Evolutionary conservation across 2,329 filamentous ascomycete species (phyloP).

Genomic region (Clarireedia homoeocarpa): DNA sequence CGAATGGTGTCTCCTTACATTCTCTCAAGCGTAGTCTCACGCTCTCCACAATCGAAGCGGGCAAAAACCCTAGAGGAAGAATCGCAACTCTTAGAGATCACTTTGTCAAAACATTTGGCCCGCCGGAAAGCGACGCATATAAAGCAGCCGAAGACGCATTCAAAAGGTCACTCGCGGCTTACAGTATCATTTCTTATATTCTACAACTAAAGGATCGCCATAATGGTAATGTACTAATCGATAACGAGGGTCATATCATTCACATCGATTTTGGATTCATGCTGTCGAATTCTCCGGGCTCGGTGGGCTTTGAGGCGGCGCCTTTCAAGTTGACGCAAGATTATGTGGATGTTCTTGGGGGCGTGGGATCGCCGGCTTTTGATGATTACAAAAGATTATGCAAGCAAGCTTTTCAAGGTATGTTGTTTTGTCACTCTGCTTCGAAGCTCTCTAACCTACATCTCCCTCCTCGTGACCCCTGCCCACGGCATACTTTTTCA

Average conservation of each 20-base stretch:
- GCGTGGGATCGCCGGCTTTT: slow-evolving; percentile 60
- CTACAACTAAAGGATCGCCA: slow-evolving; percentile 80
- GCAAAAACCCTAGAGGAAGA: slow-evolving; percentile 63
- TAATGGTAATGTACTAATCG: slow-evolving; percentile 80
- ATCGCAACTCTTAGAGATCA: slow-evolving; percentile 78
- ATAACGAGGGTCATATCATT: slow-evolving; percentile 78
- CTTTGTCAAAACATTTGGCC: slow-evolving; percentile 72
- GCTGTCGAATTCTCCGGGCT: slow-evolving; percentile 78
- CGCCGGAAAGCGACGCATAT: slow-evolving; percentile 60
- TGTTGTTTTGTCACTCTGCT: slow-evolving; percentile 18
- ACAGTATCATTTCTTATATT: slow-evolving; percentile 78
- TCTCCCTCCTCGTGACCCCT: no score
- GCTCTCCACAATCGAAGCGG: slow-evolving; percentile 63
- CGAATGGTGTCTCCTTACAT: slow-evolving; percentile 80
- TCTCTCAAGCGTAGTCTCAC: slow-evolving; percentile 78
- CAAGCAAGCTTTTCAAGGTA: slow-evolving; percentile 77
- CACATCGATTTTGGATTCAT: slow-evolving; percentile 90
- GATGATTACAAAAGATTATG: slow-evolving; percentile 70
- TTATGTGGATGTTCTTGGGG: slow-evolving; percentile 77
- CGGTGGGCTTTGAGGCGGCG: slow-evolving; percentile 77
- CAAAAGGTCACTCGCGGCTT: slow-evolving; percentile 73
- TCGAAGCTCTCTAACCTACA: no score
- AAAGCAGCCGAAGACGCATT: slow-evolving; percentile 69
- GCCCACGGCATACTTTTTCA: no score
- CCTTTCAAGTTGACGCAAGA: slow-evolving; percentile 83